These are phyloP conservation scores for Bromus sterilis DNA, from an alignment of 176 grass and related monocot species.

Conservation along the genomic window DNA sequence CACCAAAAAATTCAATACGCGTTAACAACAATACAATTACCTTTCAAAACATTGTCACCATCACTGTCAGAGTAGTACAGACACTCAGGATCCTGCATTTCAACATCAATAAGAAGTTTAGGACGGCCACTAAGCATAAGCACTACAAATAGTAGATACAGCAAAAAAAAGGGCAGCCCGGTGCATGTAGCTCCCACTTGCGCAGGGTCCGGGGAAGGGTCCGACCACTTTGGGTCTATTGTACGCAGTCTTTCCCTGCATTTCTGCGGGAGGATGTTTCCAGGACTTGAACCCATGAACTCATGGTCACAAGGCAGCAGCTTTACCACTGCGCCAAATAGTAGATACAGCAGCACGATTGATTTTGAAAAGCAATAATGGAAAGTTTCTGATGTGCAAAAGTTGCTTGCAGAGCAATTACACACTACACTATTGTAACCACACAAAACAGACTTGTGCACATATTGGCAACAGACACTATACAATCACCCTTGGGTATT, in stretches of 20 bases:
- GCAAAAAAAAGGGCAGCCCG: too few relatives aligned
- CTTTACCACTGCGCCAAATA: too few relatives aligned
- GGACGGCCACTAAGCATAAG: not conserved
- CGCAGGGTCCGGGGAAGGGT: too few relatives aligned
- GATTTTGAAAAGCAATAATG: not conserved
- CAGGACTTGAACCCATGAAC: too few relatives aligned
- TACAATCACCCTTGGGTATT: not conserved
- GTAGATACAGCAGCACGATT: not conserved
- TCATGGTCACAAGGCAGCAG: too few relatives aligned
- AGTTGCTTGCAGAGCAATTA: not conserved
- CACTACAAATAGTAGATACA: not conserved
- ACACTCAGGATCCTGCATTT: conserved; percentile 65
- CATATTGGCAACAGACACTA: not conserved
- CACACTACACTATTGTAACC: not conserved
- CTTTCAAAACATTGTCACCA: conserved; percentile 30
- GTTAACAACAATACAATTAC: conserved; percentile 26
- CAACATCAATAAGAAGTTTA: conserved; percentile 9
- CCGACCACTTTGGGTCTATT: too few relatives aligned
- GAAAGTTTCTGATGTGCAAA: not conserved
- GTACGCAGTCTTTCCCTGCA: too few relatives aligned
- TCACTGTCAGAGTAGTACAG: conserved; percentile 72
- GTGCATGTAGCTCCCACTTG: too few relatives aligned
- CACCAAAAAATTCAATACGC: not conserved
- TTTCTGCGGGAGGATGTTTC: too few relatives aligned
- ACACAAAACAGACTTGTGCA: not conserved